Evolutionary conservation across 2,329 filamentous ascomycete species (phyloP), one percentile per base, ranked within the genome.

Genomic region (Moelleriella libera): DNA sequence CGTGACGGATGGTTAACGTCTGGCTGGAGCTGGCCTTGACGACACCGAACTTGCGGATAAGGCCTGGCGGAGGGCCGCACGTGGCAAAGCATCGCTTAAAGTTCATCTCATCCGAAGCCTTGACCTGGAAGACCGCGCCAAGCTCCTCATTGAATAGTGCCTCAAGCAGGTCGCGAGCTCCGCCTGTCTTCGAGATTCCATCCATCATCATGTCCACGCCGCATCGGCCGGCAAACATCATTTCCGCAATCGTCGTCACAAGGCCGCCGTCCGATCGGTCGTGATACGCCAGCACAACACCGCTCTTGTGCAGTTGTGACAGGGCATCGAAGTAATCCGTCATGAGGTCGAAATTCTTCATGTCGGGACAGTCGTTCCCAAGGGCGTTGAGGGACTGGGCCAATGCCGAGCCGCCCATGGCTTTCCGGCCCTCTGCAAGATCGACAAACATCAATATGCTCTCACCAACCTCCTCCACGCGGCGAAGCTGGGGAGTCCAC

Each of bases 161-260:
- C 48, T 88, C 79, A 6, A 95, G 69, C 14, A 94, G 66, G 57
- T 80, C 70, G 1, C 80, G 72, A 43, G 78, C 69, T 8, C 75
- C 74, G 42, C 81, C 72, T 29, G 78, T 79, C 50, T 78, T 79
- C 30, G 76, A 68, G 40, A 88, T 71, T 47, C 76, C 77, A 60
- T 96, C 89, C 49, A 96, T 71, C 72, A 86, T 84, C 50, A 97
- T 72, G 55, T 94, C 85, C 31, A 88, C 76, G 51, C 90, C 92
- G 58, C 86, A 94, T 48, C 89, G 84, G 30, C 92, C 92, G 32
- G 92, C 90, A 62, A 97, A 97, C 80, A 94, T 94, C 92, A 97
- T 97, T 67, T 98, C 92, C 3, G 82, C 86, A 34, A 97, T 68
- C 5, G 90, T 89, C 1, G 90, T 92, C 60, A 97, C 78, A 8